Base-by-base conservation (phyloP, 306 rosid species). In the Corylus americana region DNA sequence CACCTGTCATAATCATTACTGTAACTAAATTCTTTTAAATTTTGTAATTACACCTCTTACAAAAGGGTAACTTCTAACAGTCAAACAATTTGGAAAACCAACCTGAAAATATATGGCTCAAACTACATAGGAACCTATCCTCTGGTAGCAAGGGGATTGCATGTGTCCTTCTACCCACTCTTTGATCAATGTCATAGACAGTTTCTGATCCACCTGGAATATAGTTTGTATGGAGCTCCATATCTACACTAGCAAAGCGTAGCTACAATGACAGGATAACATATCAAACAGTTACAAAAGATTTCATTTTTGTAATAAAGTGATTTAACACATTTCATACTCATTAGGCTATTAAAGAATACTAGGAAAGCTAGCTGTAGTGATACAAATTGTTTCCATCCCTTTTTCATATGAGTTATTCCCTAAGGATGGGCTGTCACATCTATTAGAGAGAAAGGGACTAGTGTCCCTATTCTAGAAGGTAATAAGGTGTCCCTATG, bases 51-150 rank as follows among this genome's bases (percentile, higher is more conserved):
- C 31, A 58, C 31, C n/a, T 58, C 35, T n/a, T 58, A 58, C 31
- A 9, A 20, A 7, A 58, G n/a, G 64, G 42, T 37, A 20, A 58
- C n/a, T n/a, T 58, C 13, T n/a, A 58, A 58, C n/a, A 9, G 13
- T 20, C 9, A 20, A 58, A 58, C 11, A 58, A 58, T 58, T 35
- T 3, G 22, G 49, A 75, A 10, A 75, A 63, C 85, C 78, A 72
- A 94, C 98, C 98, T 90, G 91, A 94, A 90, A 94, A 94, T 82
- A 92, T 92, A 83, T 92, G 98, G 82, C 90, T 89, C 80, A 94
- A 92, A 84, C 97, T 83, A 78, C 98, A 91, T 45, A 94, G 93
- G 90, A 94, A 91, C 82, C 89, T 91, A 75, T 94, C 98, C 72
- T 94, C 97, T 66, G 97, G 91, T 42, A 94, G 83, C 63, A 92